Percentiles rank a stretch among this genome's conserved stretches.
Evolutionary conservation across 768 basidiomycete species (phyloP).

Genomic region (Rhizopogon vinicolor): DNA sequence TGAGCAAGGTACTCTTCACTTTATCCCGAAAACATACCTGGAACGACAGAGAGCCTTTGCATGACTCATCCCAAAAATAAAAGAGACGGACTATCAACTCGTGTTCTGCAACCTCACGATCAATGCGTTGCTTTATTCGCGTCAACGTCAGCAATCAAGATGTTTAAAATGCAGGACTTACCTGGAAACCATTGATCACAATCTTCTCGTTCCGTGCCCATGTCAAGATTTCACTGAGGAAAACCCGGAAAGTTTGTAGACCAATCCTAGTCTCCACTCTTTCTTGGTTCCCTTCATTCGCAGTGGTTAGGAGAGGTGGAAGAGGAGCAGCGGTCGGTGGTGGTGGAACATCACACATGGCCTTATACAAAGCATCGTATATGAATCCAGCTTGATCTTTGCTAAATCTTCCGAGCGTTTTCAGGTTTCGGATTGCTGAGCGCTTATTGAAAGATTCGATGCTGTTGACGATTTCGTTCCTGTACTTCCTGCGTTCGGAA

Average conservation of each 20-base stretch:
- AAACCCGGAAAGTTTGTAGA: constrained; percentile 78
- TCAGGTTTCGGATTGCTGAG: constrained; percentile 83
- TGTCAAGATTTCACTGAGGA: constrained; percentile 87
- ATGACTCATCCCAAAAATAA: constrained; percentile 88
- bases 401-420: constrained; percentile 69
- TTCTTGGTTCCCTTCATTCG: constrained; percentile 59
- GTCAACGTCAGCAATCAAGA: constrained; percentile 4
- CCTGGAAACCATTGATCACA: constrained; percentile 89
- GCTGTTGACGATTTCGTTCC: constrained; percentile 85
- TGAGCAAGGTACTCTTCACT: background rate
- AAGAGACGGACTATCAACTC: constrained; percentile 93
- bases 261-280: constrained; percentile 89
- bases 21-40: constrained; percentile 47
- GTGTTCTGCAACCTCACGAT: constrained; percentile 90
- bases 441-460: constrained; percentile 95
- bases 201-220: constrained; percentile 96
- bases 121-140: constrained; percentile 67
- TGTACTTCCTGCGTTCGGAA: constrained; percentile 78
- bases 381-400: constrained; percentile 86
- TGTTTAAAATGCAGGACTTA: constrained; percentile 20
- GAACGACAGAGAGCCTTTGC: constrained; percentile 81
- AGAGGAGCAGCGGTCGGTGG: constrained; percentile 47
- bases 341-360: constrained; percentile 74
- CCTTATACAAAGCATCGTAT: constrained; percentile 90
- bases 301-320: constrained; percentile 44